These are phyloP conservation scores for Candida andamanensis DNA, from an alignment of 805 yeast genomes.

Conservation along the genomic window DNA sequence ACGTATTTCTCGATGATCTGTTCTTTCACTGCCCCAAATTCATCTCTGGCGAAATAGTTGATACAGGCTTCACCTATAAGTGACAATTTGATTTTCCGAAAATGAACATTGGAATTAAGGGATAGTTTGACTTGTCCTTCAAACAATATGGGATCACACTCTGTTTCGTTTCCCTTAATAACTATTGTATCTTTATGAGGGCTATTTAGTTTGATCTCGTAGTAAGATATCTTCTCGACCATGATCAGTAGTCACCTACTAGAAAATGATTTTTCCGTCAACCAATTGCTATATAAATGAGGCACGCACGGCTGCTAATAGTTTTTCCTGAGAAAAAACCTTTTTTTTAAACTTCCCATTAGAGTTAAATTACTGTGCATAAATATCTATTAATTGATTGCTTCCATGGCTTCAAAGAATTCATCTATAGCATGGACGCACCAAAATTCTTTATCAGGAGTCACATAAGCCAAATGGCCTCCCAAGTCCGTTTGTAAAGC, in stretches of 20 bases:
- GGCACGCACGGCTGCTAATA: too few species aligned
- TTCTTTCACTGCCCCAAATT: conserved; percentile 22
- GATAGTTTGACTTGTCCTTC: conserved; percentile 46
- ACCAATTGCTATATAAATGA: background rate
- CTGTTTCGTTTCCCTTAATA: conserved; percentile 41
- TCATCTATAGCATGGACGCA: conserved; percentile 33
- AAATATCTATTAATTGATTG: background rate
- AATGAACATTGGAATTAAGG: conserved; percentile 37
- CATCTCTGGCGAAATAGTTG: conserved; percentile 34
- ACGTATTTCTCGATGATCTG: conserved; percentile 35
- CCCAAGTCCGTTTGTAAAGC: conserved; percentile 62
- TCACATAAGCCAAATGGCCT: conserved; percentile 82
- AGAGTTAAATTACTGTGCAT: too few species aligned
- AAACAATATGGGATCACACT: conserved; percentile 38
- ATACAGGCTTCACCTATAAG: conserved; percentile 41
- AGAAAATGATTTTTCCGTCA: too few species aligned
- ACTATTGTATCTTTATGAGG: conserved; percentile 38
- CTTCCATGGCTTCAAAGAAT: conserved; percentile 18
- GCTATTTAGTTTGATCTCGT: conserved; percentile 35
- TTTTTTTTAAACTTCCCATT: too few species aligned
- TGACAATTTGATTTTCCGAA: conserved; percentile 33
- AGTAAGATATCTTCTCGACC: conserved; percentile 20
- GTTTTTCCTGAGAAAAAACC: too few species aligned
- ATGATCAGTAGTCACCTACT: too few species aligned
- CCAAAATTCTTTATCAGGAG: conserved; percentile 62